Evolutionary conservation across 2,329 filamentous ascomycete species (phyloP), one percentile per base, ranked within the genome.

Genomic region (Colletotrichum tropicale): DNA sequence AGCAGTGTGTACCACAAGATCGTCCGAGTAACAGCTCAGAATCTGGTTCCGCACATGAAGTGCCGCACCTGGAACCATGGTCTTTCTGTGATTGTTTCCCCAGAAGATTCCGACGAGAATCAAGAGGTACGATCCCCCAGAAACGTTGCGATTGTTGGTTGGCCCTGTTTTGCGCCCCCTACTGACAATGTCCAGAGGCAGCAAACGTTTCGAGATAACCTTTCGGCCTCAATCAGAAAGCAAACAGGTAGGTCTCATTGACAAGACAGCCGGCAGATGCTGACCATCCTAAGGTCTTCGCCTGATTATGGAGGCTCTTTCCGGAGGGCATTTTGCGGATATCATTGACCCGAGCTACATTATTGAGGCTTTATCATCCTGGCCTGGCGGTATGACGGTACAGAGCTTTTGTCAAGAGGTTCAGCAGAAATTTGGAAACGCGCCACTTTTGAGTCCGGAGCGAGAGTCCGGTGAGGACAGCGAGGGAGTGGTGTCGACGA

Each of bases 251-350:
- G 18, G 32, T 21, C 13, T 18, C 2, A 61, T 21, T 13, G n/a
- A 52, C 43, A 7, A 21, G 3, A 4, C 28, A 15, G 8, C 2
- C 4, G 9, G 9, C 6, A 16, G 9, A 15, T 8, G n/a, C 60
- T 71, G 16, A 74, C 34, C 3, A 21, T 13, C 26, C 7, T 34
- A 24, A 81, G 79, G 78, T 6, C 67, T 83, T 21, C 79, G 82
- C 26, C 79, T 82, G 28, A 58, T 85, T 16, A 78, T 74, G 12
- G 65, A 76, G 36, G 65, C 70, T 15, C 28, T 76, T 13, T 36
- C 26, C 5, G 70, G 43, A 3, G 70, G 70, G 13, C 13, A 64
- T 5, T 74, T 76, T 65, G 74, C 64, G 9, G 16, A 36, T n/a
- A n/a, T 62, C 5, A 48, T 69, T 9, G 58, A 74, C n/a, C 70